Evolutionary conservation across 2,329 filamentous ascomycete genomes (phyloP), one percentile per base, ranked within the genome.

Genomic region (Cryphonectria nitschkei): DNA sequence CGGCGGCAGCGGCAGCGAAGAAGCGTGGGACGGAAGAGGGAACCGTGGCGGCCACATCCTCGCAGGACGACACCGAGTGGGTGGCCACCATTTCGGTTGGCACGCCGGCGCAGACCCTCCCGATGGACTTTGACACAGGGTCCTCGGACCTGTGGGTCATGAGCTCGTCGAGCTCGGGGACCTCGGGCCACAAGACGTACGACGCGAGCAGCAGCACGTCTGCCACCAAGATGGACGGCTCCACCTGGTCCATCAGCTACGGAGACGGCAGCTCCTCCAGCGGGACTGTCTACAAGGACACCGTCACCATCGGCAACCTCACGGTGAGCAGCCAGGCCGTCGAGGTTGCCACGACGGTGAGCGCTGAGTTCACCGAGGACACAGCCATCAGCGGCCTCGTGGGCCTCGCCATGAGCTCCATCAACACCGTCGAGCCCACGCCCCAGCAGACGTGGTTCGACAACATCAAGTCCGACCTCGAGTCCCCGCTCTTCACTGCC

Each of bases 401-500:
- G 13, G 78, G 78, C 14, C 74, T 79, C 4, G 77, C 72, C 60
- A 77, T 79, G 62, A 76, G 75, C 75, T 75, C 67, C 58, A 76
- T 79, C 64, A 80, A 80, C 76, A 74, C 75, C 2, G 77, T 77
- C 32, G 41, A 34, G n/a, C 78, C 79, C 8, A 70, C 22, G 6
- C 8, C 61, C 62, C 77, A 78, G 68, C 72, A 71, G 61, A 80
- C 79, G 54, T 80, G 77, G 54, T 80, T 83, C 37, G 81, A 82
- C 65, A 83, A 82, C 50, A 77, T 79, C 56, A 74, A 74, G 68
- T 34, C 67, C 29, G 70, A 70, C 43, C 75, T 81, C 1, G 77
- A 76, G n/a, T 65, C 72, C 46, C 86, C 85, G 14, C 78, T 91
- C 56, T 90, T 91, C 78, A 87, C 88, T 13, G 87, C 85, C 61